phyloP scores from a whole-genome alignment of 306 rosid species.

The Aeschynomene evenia region DNA sequence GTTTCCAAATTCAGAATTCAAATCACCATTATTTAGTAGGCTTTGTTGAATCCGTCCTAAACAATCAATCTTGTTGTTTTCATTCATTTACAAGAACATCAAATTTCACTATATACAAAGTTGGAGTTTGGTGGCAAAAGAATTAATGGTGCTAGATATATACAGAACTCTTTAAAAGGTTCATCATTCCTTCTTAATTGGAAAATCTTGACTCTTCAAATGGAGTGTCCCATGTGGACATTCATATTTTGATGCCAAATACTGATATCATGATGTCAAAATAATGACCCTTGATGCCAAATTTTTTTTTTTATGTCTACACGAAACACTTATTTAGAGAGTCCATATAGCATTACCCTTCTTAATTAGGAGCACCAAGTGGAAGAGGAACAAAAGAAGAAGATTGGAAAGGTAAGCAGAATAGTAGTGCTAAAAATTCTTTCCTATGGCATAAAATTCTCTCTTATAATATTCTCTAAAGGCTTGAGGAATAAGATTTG shows the following conservation, averaged over 20 bases:
- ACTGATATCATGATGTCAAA: too few relatives aligned
- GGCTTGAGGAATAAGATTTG: slow-evolving; percentile 56
- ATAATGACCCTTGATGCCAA: too few relatives aligned
- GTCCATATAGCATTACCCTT: too few relatives aligned
- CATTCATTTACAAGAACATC: slow-evolving; percentile 48
- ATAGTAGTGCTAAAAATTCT: slow-evolving; percentile 30
- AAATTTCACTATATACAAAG: too few relatives aligned
- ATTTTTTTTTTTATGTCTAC: too few relatives aligned
- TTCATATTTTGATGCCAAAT: too few relatives aligned
- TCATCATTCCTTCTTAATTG: neutral
- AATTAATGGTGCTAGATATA: slow-evolving; percentile 8
- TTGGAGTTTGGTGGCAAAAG: neutral
- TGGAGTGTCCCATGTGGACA: too few relatives aligned
- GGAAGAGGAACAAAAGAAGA: neutral
- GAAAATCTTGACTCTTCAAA: too few relatives aligned
- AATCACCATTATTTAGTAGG: slow-evolving; percentile 40
- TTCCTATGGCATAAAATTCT: slow-evolving; percentile 43
- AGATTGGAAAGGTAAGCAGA: slow-evolving; percentile 33
- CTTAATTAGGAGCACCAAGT: slow-evolving; percentile 2
- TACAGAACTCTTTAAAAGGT: slow-evolving; percentile 14
- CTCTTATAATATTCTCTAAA: slow-evolving; percentile 41
- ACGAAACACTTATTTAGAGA: too few relatives aligned
- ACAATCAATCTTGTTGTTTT: slow-evolving; percentile 47
- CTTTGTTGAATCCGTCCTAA: slow-evolving; percentile 38
- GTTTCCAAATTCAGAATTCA: slow-evolving; percentile 32